phyloP scores from a whole-genome alignment of 2,329 filamentous ascomycete genomes.

The Calonectria ilicicola region DNA sequence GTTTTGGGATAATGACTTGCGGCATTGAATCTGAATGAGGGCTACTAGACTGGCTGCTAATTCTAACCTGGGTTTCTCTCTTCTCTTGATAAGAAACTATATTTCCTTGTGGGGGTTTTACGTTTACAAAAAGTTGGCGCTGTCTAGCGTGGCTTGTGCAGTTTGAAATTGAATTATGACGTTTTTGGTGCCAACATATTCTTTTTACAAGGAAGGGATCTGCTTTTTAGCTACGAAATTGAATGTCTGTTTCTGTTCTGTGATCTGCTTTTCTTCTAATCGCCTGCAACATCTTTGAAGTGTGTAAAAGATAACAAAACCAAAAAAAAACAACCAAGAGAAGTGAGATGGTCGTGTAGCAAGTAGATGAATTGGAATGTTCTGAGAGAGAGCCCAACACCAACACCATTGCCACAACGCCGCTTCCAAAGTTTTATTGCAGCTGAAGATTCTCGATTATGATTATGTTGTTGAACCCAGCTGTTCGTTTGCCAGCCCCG shows the following conservation, averaged over 20 bases:
- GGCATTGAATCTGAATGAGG: conserved; percentile 10
- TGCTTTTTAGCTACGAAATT: neutral
- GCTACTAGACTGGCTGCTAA: neutral
- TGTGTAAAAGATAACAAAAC: neutral
- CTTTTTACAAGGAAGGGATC: neutral
- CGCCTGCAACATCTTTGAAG: neutral
- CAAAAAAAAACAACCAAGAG: too few relatives aligned
- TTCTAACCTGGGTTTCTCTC: conserved; percentile 2
- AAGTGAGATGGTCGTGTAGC: too few relatives aligned
- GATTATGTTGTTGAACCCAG: neutral
- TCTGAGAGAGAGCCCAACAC: neutral
- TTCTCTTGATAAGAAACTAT: neutral
- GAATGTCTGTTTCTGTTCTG: too few relatives aligned
- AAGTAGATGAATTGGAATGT: neutral
- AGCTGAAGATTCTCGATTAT: too few relatives aligned
- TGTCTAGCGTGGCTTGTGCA: neutral
- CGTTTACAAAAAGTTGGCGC: neutral
- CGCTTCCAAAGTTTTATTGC: too few relatives aligned
- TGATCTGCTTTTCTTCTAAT: neutral
- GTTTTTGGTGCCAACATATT: neutral
- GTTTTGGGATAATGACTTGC: conserved; percentile 21
- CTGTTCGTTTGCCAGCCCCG: neutral
- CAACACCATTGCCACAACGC: too few relatives aligned
- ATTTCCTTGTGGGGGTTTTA: neutral
- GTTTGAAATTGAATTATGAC: neutral